phyloP scores from a whole-genome alignment of 2,329 filamentous ascomycete genomes.

The Metarhizium guizhouense region DNA sequence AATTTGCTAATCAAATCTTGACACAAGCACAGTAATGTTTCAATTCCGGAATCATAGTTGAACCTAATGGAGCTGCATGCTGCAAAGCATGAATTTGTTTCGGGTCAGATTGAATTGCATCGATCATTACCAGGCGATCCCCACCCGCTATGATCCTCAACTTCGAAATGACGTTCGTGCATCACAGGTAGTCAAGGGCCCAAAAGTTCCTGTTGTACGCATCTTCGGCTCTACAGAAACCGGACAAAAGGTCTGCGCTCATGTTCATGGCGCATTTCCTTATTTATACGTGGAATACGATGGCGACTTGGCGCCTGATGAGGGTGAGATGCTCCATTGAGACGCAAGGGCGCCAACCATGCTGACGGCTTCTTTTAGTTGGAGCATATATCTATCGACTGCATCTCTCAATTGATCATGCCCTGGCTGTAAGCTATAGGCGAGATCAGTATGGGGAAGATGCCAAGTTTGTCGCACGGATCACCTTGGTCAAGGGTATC shows the following conservation, averaged over 20 bases:
- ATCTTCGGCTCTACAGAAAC: constrained; percentile 90
- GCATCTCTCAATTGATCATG: constrained; percentile 84
- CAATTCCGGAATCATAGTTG: background rate
- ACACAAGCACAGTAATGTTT: background rate
- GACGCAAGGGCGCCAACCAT: background rate
- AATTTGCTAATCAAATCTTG: background rate
- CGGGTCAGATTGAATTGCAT: constrained; percentile 90
- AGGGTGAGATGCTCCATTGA: constrained; percentile 43
- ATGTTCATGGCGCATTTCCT: constrained; percentile 91
- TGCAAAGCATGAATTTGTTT: constrained; percentile 53
- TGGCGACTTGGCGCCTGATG: constrained; percentile 55
- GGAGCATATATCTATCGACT: constrained; percentile 67
- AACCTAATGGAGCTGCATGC: constrained; percentile 10
- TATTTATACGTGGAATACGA: constrained; percentile 89
- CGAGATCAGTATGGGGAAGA: constrained; percentile 62
- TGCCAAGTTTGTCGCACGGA: constrained; percentile 71
- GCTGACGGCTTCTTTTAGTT: constrained; percentile 38
- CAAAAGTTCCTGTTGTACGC: constrained; percentile 76
- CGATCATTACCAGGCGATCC: constrained; percentile 81
- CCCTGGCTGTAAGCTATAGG: constrained; percentile 76
- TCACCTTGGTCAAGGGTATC: constrained; percentile 84
- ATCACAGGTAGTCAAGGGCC: constrained; percentile 51
- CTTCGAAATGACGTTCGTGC: constrained; percentile 57
- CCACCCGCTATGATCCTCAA: constrained; percentile 72
- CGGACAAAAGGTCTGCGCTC: constrained; percentile 90